phyloP scores from a whole-genome alignment of 1,284 basidiomycete species.

The Pseudozyma pruni region DNA sequence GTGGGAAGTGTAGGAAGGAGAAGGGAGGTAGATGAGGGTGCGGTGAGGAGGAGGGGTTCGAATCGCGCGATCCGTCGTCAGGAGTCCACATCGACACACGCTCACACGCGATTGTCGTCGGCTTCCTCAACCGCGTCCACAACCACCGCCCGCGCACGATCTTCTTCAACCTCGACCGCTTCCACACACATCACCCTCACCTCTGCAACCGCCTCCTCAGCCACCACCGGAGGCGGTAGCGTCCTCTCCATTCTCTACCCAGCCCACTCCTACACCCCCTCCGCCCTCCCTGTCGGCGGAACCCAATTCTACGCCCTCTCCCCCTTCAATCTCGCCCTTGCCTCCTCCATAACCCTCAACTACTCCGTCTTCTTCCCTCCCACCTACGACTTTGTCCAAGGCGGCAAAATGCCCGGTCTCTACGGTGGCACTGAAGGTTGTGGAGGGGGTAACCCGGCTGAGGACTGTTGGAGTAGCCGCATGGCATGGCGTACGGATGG shows the following conservation, averaged over 20 bases:
- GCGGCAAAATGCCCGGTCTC: constrained; percentile 70
- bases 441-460: constrained; percentile 68
- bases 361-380: constrained; percentile 68
- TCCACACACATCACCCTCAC: neutral
- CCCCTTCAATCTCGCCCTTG: constrained; percentile 16
- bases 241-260: constrained; percentile 61
- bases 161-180: too few relatives aligned
- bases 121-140: neutral
- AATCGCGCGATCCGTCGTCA: constrained; percentile 3
- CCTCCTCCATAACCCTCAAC: constrained; percentile 19
- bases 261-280: constrained; percentile 66
- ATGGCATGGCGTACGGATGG: constrained; percentile 68
- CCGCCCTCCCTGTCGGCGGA: constrained; percentile 58
- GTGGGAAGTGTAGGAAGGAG: neutral
- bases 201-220: neutral
- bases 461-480: constrained; percentile 68
- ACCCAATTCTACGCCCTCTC: constrained; percentile 30
- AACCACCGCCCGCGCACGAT: neutral
- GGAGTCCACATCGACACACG: neutral
- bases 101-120: neutral
- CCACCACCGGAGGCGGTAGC: constrained; percentile 1
- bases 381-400: constrained; percentile 68
- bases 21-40: neutral
- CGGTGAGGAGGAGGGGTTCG: neutral
- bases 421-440: constrained; percentile 69